Percentiles rank a stretch among this genome's conserved stretches.
Evolutionary conservation across 1,284 basidiomycete genomes (phyloP).

Genomic region (Sporisorium exsertum): DNA sequence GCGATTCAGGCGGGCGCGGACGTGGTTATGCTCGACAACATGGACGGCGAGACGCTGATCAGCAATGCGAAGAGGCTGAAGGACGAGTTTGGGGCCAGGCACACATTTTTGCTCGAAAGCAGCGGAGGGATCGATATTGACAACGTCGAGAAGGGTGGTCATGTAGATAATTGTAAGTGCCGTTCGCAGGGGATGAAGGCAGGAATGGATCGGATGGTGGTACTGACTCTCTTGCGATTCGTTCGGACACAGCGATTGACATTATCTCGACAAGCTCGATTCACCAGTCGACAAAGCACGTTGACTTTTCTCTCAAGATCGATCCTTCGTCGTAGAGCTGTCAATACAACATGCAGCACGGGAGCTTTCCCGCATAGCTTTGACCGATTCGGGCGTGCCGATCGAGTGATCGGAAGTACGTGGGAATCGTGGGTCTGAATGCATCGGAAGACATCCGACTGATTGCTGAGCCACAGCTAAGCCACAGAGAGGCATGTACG

Average conservation of each 20-base stretch:
- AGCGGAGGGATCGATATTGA: conserved; percentile 64
- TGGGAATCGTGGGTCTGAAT: neutral
- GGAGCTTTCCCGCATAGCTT: neutral
- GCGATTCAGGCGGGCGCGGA: conserved; percentile 96
- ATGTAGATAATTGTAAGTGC: conserved; percentile 50
- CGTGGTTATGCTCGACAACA: conserved; percentile 91
- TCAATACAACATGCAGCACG: neutral
- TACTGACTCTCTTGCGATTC: conserved; percentile 4
- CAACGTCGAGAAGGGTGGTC: conserved; percentile 57
- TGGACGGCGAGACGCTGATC: conserved; percentile 61
- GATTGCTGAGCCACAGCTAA: neutral
- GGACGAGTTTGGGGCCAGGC: conserved; percentile 21
- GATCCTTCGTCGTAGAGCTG: conserved; percentile 48
- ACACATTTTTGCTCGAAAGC: conserved; percentile 64
- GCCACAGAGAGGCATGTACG: neutral
- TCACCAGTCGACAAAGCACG: conserved; percentile 68
- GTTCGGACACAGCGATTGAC: conserved; percentile 48
- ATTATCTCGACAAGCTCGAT: conserved; percentile 66
- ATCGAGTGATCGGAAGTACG: neutral
- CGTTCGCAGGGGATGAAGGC: neutral
- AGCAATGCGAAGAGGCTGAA: conserved; percentile 54
- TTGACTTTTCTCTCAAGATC: conserved; percentile 68
- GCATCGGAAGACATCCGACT: conserved; percentile 8
- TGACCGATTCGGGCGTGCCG: neutral
- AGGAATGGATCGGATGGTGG: too few relatives aligned